Evolutionary conservation across 2,329 filamentous ascomycete genomes (phyloP).

Genomic region (Arthrobotrys musiformis): DNA sequence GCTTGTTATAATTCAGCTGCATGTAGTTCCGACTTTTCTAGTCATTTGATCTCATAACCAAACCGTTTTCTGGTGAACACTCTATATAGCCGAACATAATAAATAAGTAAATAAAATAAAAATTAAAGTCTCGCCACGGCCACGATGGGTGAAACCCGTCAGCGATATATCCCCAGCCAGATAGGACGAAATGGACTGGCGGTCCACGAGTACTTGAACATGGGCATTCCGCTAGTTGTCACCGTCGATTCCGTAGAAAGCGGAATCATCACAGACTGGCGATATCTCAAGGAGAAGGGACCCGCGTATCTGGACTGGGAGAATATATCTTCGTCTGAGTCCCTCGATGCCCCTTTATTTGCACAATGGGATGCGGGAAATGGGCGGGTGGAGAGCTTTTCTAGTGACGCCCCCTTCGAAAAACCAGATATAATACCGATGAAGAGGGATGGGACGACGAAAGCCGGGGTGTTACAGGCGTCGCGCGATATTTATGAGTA

Average conservation of each 20-base stretch:
- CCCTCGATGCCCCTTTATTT: background rate
- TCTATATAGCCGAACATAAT: too few relatives aligned
- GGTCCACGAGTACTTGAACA: background rate
- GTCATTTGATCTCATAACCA: too few relatives aligned
- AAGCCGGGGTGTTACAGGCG: background rate
- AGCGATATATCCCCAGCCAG: background rate
- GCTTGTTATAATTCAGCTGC: too few relatives aligned
- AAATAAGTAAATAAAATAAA: too few relatives aligned
- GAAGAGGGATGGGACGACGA: background rate
- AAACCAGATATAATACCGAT: background rate
- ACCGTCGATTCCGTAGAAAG: background rate
- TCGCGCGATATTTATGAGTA: background rate
- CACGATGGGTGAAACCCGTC: background rate
- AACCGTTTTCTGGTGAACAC: too few relatives aligned
- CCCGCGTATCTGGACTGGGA: too few relatives aligned
- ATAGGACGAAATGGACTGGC: background rate
- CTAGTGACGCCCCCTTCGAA: background rate
- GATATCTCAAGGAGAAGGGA: too few relatives aligned
- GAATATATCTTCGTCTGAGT: background rate
- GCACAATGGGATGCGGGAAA: background rate
- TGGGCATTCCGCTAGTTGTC: background rate
- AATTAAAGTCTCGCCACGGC: background rate
- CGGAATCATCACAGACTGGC: background rate
- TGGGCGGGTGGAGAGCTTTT: background rate
- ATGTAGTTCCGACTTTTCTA: too few relatives aligned